Base-by-base conservation (phyloP, 371 early-diverging fungal genomes). In the Umbelopsis sp. region DNA sequence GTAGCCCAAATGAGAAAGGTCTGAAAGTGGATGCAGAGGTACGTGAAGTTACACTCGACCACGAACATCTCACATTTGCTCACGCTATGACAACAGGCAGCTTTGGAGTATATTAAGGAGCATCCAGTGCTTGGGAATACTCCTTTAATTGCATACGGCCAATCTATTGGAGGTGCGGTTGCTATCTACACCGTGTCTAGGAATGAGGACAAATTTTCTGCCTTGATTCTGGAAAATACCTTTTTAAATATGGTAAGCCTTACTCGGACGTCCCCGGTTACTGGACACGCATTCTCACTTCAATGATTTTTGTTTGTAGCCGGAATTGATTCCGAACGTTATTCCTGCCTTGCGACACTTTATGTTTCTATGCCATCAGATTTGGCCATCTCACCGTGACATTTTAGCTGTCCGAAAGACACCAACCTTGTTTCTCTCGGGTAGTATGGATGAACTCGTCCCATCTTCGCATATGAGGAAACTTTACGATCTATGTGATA, bases 131-230 rank as follows among this genome's bases (percentile, higher is more conserved):
- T 94, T 3, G 83, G 82, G 63, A 80, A 92, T 67, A 89, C 93
- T 2, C 89, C 89, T 70, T 75, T 98, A 50, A 80, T 97, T 38
- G 88, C 94, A 0, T 97, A 90, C 76, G 98, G 98, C 0, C 98
- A 98, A 79, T 94, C 95, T 37, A 87, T 98, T 65, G 98, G 98
- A 48, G 98, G 98, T 5, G 97, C 98, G 20, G 97, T 96, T 12
- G 95, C 98, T 5, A 93, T 97, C 67, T 86, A 95, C 76, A 74
- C 92, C 25, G 92, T 89, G 11, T 84, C 91, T 22, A 78, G 88
- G 64, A 91, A 94, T 73, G 87, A 91, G 69, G 87, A 86, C 46
- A 73, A 82, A 69, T 86, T 98, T 67, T 80, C 88, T 4, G 98
- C 89, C 14, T 66, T 97, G 14, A 92, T 97, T 22, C 74, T 98